Percentiles rank a stretch among this genome's conserved stretches.
Evolutionary conservation across 2,329 filamentous ascomycete species (phyloP).

Genomic region (Plenodomus biglobosus): DNA sequence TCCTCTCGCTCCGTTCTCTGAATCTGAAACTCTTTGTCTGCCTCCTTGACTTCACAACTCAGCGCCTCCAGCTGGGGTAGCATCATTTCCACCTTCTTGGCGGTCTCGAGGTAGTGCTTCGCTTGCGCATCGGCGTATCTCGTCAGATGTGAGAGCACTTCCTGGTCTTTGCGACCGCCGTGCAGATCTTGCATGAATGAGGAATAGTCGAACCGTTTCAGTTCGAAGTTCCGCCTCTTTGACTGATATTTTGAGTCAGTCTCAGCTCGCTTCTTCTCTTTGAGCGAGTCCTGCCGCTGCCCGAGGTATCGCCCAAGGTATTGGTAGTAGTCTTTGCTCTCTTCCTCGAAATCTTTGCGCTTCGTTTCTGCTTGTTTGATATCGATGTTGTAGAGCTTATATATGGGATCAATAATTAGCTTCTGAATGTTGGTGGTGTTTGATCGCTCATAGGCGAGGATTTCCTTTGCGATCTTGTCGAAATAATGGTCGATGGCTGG

Average conservation of each 20-base stretch:
- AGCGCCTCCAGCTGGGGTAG: conserved; percentile 88
- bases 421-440: conserved; percentile 85
- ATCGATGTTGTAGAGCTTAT: conserved; percentile 87
- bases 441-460: conserved; percentile 80
- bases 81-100: conserved; percentile 84
- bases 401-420: conserved; percentile 91
- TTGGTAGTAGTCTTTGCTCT: conserved; percentile 97
- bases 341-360: conserved; percentile 97
- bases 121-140: conserved; percentile 92
- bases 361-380: conserved; percentile 98
- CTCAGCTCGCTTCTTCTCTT: conserved; percentile 93
- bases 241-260: conserved; percentile 95
- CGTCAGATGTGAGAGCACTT: conserved; percentile 90
- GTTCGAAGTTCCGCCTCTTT: conserved; percentile 91
- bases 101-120: conserved; percentile 74
- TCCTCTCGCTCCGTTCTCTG: conserved; percentile 94
- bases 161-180: conserved; percentile 96
- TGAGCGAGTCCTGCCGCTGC: conserved; percentile 90
- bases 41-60: conserved; percentile 83
- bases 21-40: conserved; percentile 95
- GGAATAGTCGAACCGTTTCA: conserved; percentile 97
- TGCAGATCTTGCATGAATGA: conserved; percentile 99
- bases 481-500: conserved; percentile 98
- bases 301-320: conserved; percentile 96
- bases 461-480: conserved; percentile 91